Evolutionary conservation across 2,329 filamentous ascomycete species (phyloP), one percentile per base, ranked within the genome.

Genomic region (Raffaelea deltoideospora): DNA sequence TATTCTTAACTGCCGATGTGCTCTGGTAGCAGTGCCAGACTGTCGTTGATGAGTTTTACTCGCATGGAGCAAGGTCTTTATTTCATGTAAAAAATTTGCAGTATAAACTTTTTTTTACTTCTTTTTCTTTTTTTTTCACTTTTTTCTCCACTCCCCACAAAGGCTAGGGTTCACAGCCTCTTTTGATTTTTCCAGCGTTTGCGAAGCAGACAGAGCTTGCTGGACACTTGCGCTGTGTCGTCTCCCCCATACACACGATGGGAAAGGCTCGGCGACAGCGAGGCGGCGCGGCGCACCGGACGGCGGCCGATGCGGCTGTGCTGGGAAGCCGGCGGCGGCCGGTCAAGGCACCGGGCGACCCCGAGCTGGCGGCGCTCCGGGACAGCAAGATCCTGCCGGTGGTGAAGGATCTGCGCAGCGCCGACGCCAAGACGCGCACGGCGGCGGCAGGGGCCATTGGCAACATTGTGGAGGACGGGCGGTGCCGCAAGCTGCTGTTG

Each of bases 381-480:
- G 72, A 78, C 42, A 59, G 64, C 54, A 70, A 68, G 52, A 74
- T 81, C 48, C 55, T 79, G 26, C 76, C 76, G 15, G 64, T 76
- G 31, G 58, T 81, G 41, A 64, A 64, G 42, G 66, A 77, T 45
- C 58, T 81, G 29, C 63, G 70, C 48, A 73, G 67, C 48, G 49
- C 69, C 24, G 69, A 78, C 30, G 59, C 69, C 34, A 72, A 70
- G 50, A 65, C 63, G n/a, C 66, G 75, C 37, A 67, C 69, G 6
- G 51, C 67, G 3, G 76, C 76, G 10, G 72, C 76, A 8, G 56
- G 58, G 14, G 73, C 72, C 19, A 64, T 79, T 35, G 64, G 66
- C 40, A 76, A 71, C 54, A 66, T 77, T 35, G 67, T 79, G 35
- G 65, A 74, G 38, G 72, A 80, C 46, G 49, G 63, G 21, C 68